Evolutionary conservation across 2,329 filamentous ascomycete genomes (phyloP), one percentile per base, ranked within the genome.

Genomic region (Corniculantispora saksenae): DNA sequence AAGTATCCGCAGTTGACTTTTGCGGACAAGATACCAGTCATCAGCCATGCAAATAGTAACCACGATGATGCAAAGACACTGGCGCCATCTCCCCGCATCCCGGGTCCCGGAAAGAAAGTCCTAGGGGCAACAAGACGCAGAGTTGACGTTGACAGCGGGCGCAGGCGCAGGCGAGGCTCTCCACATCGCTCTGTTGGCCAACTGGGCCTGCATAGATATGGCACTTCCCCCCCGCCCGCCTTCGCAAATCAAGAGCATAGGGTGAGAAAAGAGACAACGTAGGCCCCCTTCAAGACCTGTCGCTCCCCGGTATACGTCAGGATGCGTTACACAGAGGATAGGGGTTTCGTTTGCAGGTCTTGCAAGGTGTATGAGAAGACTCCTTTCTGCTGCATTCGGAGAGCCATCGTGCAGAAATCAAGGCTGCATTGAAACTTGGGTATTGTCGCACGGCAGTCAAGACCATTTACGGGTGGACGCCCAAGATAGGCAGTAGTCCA

Each of bases 81-180:
- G 43, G 25, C 48, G 59, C 48, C 59, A 53, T 61, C 59, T 61
- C 59, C 59, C 59, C 59, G 35, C 59, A 32, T 43, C 48, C 59
- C 59, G 59, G 59, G 17, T 17, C 32, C 27, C 47, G 47, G 47
- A 48, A 12, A 60, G 47, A 25, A n/a, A 25, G 32, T 19, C 47
- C 19, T n/a, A 19, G n/a, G 5, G 10, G 25, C 25, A 3, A 48
- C 25, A 59, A 29, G 32, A 47, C 13, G 47, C 25, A n/a, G n/a
- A n/a, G n/a, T n/a, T 19, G 13, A 27, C 27, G n/a, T 48, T n/a
- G 38, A 50, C 2, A 29, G 25, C 12, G 23, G 48, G 25, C 48
- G 23, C 48, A 51, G 19, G 48, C 25, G 48, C n/a, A 51, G 3
- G 25, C 48, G 19, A 50, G 47, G 47, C 10, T 23, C 5, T 50